Evolutionary conservation across 2,329 filamentous ascomycete genomes (phyloP).

Genomic region (Colletotrichum chrysophilum): DNA sequence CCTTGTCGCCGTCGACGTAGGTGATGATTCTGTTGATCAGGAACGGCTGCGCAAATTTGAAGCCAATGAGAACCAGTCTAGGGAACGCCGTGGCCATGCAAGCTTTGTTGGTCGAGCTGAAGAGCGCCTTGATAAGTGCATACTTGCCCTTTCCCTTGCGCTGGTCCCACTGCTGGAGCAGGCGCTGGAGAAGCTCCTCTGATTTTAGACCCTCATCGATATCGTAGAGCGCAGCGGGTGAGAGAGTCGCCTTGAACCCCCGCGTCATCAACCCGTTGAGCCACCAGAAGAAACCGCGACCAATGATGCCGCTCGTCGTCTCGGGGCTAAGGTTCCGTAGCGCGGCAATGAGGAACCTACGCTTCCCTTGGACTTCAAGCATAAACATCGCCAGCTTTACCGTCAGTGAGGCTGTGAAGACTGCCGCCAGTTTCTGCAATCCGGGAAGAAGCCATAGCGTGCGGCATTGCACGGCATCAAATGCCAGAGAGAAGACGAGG

Average conservation of each 20-base stretch:
- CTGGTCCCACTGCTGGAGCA: constrained; percentile 28
- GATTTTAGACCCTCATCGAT: constrained; percentile 32
- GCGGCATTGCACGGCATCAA: constrained; percentile 35
- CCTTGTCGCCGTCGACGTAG: constrained; percentile 24
- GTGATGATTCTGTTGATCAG: constrained; percentile 23
- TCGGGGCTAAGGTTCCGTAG: not conserved
- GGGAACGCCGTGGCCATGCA: constrained; percentile 34
- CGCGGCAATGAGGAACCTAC: not conserved
- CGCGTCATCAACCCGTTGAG: constrained; percentile 32
- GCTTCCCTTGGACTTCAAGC: constrained; percentile 26
- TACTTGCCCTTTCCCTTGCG: constrained; percentile 23
- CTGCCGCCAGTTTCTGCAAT: constrained; percentile 28
- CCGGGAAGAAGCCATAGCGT: constrained; percentile 36
- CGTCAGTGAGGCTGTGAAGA: constrained; percentile 25
- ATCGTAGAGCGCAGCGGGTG: constrained; percentile 22
- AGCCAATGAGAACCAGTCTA: constrained; percentile 30
- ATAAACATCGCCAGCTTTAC: constrained; percentile 30
- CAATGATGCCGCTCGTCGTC: constrained; percentile 28
- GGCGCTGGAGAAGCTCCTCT: constrained; percentile 27
- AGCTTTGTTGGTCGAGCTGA: constrained; percentile 30
- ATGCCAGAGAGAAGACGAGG: constrained; percentile 32
- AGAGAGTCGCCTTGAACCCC: constrained; percentile 18
- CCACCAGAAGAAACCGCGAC: constrained; percentile 37
- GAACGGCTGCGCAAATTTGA: constrained; percentile 35
- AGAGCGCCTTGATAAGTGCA: constrained; percentile 28